Evolutionary conservation across 1,284 basidiomycete species (phyloP).

Genomic region (Xerocomus nothofagi): DNA sequence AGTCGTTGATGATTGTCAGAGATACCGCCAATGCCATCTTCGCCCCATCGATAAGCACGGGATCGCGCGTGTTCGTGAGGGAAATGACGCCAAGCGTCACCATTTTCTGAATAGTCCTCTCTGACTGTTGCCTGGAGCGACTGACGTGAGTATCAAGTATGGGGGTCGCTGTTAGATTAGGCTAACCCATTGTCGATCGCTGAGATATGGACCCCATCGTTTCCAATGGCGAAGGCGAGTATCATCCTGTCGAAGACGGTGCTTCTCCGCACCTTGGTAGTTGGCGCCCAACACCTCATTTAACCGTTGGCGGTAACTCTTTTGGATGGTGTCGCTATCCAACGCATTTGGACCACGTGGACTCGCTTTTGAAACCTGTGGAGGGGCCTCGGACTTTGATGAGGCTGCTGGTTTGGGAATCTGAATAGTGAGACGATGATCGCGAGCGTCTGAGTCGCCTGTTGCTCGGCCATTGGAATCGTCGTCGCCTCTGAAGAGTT

Average conservation of each 20-base stretch:
- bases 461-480: slow-evolving; percentile 20
- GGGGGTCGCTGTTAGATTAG: not conserved
- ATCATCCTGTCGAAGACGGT: slow-evolving; percentile 72
- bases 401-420: slow-evolving; percentile 66
- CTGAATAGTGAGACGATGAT: slow-evolving; percentile 67
- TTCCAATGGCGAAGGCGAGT: slow-evolving; percentile 86
- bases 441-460: slow-evolving; percentile 35
- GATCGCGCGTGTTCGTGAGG: slow-evolving; percentile 94
- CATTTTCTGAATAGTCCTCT: slow-evolving; percentile 95
- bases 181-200: slow-evolving; percentile 94
- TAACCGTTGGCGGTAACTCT: slow-evolving; percentile 59
- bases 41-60: slow-evolving; percentile 96
- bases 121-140: slow-evolving; percentile 84
- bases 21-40: slow-evolving; percentile 95
- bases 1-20: slow-evolving; percentile 96
- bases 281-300: slow-evolving; percentile 54
- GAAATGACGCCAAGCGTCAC: slow-evolving; percentile 98
- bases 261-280: slow-evolving; percentile 67
- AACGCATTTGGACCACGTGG: slow-evolving; percentile 30
- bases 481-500: slow-evolving; percentile 62
- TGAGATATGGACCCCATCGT: slow-evolving; percentile 96
- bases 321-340: slow-evolving; percentile 23
- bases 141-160: slow-evolving; percentile 9
- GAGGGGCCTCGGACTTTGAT: slow-evolving; percentile 37
- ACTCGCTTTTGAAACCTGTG: slow-evolving; percentile 46